Evolutionary conservation across 2,329 filamentous ascomycete genomes (phyloP).

Genomic region (Talaromyces sp.): DNA sequence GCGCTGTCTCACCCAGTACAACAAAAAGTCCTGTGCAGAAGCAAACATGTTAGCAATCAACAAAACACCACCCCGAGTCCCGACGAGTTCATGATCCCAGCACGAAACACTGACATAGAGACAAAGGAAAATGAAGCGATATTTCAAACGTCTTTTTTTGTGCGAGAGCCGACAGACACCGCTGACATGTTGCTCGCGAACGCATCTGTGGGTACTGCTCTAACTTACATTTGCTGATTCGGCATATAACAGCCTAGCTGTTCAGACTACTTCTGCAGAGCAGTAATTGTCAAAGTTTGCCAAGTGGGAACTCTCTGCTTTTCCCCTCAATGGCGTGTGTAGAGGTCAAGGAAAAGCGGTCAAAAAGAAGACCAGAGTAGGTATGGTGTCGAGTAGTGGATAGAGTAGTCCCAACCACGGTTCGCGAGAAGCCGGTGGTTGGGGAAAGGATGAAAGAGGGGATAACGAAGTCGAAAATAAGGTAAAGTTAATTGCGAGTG

Average conservation of each 20-base stretch:
- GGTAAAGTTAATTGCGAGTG: not conserved
- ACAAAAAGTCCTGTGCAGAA: slow-evolving; percentile 12
- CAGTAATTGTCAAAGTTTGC: not conserved
- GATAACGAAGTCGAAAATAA: not conserved
- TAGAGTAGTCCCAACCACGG: slow-evolving; percentile 7
- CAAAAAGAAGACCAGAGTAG: slow-evolving; percentile 2
- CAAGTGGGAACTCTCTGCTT: slow-evolving; percentile 1
- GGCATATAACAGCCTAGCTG: not conserved
- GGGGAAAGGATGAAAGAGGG: not conserved
- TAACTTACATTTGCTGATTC: slow-evolving; percentile 12
- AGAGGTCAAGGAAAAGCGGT: not conserved
- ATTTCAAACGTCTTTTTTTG: not conserved
- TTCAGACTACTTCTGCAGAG: not conserved
- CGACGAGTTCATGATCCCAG: not conserved
- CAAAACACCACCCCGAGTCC: not conserved
- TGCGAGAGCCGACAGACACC: not conserved
- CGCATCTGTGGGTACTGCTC: slow-evolving; percentile 3
- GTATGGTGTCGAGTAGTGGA: slow-evolving; percentile 2
- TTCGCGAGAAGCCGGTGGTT: slow-evolving; percentile 3
- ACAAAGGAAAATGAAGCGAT: not conserved
- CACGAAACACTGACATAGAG: not conserved
- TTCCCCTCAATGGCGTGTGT: slow-evolving; percentile 3
- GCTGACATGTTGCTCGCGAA: not conserved
- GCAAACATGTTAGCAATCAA: slow-evolving; percentile 11
- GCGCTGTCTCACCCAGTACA: slow-evolving; percentile 15